Base-by-base conservation (phyloP, 306 rosid species). In the Rubus parviflorus region DNA sequence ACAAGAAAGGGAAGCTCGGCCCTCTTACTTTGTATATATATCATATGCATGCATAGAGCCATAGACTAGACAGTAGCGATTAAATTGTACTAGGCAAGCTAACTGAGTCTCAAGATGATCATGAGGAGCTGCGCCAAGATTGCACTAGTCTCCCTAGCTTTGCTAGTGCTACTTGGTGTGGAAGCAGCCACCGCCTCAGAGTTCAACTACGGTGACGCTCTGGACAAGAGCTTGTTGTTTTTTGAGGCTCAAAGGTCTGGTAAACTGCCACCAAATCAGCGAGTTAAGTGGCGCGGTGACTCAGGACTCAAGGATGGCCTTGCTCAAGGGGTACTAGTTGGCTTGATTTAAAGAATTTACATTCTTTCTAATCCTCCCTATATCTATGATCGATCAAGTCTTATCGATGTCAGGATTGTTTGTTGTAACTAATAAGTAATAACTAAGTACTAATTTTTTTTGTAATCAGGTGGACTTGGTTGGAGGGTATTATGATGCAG, bases 401-500 rank as follows among this genome's bases (percentile, higher is more conserved):
- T 30, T 23, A 11, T 58, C 4, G 11, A 62, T 25, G 68, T 62
- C 23, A 42, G 17, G 52, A 67, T 67, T 67, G 23, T n/a, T 8
- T 10, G 53, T 48, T 4, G 17, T n/a, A 8, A 7, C 8, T 48
- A 10, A 2, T n/a, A 8, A 7, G 1, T 48, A 10, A 2, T 17
- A 53, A 16, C 30, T 43, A 67, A 20, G 42, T 41, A 41, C 19
- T 41, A 15, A 37, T 22, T 12, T 14, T 12, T 14, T 47, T 49
- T 16, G 61, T 40, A 40, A 64, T 16, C 86, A 91, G 97, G 97
- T 83, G 66, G 82, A 94, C 84, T 75, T 92, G 85, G 93, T 87
- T 77, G 98, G 98, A 78, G 98, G 97, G 37, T 94, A 94, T 82
- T 91, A 94, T 80, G 98, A 94, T 71, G 98, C 98, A 12, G 98